These are phyloP conservation scores for Candolleomyces eurysporus DNA, from an alignment of 768 basidiomycete species.

Conservation along the genomic window DNA sequence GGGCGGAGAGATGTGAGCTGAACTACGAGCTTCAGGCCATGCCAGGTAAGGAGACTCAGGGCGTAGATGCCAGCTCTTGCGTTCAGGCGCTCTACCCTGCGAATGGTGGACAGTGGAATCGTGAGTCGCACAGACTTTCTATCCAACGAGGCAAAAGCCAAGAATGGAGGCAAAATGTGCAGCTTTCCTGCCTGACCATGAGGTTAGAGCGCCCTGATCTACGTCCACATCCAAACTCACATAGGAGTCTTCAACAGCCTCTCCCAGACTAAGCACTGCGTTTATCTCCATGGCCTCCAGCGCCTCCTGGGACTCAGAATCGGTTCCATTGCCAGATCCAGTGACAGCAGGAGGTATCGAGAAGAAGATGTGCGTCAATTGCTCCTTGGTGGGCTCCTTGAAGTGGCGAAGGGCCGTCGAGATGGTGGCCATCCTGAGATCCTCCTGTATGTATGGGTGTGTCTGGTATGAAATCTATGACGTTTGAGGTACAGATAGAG, in stretches of 20 bases:
- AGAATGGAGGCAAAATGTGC: conserved; percentile 83
- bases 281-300: conserved; percentile 82
- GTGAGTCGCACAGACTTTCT: conserved; percentile 90
- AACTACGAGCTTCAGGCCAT: conserved; percentile 91
- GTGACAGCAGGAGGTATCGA: conserved; percentile 59
- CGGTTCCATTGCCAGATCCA: conserved; percentile 19
- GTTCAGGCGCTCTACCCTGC: conserved; percentile 92
- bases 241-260: conserved; percentile 89
- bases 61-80: conserved; percentile 94
- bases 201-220: not conserved
- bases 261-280: conserved; percentile 79
- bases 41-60: conserved; percentile 92
- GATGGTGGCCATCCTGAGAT: conserved; percentile 65
- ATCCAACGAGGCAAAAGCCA: conserved; percentile 89
- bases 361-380: conserved; percentile 83
- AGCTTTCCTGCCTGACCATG: conserved; percentile 78
- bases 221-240: conserved; percentile 48
- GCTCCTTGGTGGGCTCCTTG: conserved; percentile 90
- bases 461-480: conserved; percentile 2
- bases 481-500: too few relatives aligned
- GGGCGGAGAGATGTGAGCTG: conserved; percentile 93
- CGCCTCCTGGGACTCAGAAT: conserved; percentile 33
- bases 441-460: not conserved
- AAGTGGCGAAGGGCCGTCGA: conserved; percentile 87
- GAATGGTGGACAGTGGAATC: conserved; percentile 86